Evolutionary conservation across 2,329 filamentous ascomycete genomes (phyloP), one percentile per base, ranked within the genome.

Genomic region (Cadophora luteo-olivacea): DNA sequence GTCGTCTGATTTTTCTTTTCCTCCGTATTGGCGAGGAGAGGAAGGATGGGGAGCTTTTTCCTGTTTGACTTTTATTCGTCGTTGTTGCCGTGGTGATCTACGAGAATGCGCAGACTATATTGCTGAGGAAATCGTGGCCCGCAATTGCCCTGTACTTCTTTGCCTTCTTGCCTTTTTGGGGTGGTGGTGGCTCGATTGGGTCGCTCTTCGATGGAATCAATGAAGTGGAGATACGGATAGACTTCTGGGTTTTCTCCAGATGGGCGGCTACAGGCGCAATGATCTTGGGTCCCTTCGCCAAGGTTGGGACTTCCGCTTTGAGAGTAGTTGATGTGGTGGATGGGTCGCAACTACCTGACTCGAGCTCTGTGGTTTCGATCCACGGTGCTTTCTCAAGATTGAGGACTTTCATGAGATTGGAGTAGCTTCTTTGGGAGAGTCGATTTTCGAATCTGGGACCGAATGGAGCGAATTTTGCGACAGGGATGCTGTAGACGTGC

Each of bases 401-500:
- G 19, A 65, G 33, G 19, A 16, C 19, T 14, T 36, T 52, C 51
- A 45, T 58, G 63, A 65, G 63, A 24, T 38, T 19, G 25, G 49
- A 54, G 51, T 63, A 67, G 22, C 65, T 63, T 25, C 58, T 14
- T 45, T 62, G 5, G 11, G 60, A 54, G 3, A 67, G 60, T 16
- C 65, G 32, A 25, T 67, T 67, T 24, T 51, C 45, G 29, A 57
- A 55, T 48, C 14, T 22, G 1, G 8, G n/a, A n/a, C 33, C 24
- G 36, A 67, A 63, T 29, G 22, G n/a, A 6, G 16, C n/a, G 5
- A 67, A 51, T 11, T 63, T 55, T 33, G 65, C 57, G 4, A 67
- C 24, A 7, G 58, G 51, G 19, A 67, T 49, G 33, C 6, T 33
- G 38, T 49, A 67, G 24, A 65, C 57, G n/a, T 68, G 66, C 9